A percentile compares a stretch with the other conserved stretches of the same genome.
Evolutionary conservation across 2,329 filamentous ascomycete species (phyloP).

Genomic region (Aspergillus uvarum): DNA sequence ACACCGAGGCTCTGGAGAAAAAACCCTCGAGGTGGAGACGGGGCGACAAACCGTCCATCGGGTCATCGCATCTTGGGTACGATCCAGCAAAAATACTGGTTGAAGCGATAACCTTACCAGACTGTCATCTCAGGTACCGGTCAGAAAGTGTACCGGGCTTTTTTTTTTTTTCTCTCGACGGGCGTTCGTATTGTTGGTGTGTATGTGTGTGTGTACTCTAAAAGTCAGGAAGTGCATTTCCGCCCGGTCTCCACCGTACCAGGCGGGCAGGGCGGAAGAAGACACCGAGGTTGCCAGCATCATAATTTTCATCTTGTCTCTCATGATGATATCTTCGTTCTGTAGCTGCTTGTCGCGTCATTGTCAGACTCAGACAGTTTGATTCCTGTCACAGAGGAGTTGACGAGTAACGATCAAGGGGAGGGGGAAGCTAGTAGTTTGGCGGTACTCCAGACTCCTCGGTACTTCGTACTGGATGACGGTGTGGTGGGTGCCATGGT

Average conservation of each 20-base stretch:
- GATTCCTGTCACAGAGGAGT: neutral
- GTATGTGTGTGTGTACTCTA: no score
- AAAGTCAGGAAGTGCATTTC: slow-evolving; percentile 9
- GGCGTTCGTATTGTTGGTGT: neutral
- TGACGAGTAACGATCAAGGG: neutral
- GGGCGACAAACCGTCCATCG: neutral
- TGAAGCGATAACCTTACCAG: neutral
- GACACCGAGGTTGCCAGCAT: neutral
- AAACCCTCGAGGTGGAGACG: neutral
- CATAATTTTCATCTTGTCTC: neutral
- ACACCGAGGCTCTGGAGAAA: neutral
- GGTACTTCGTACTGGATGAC: neutral
- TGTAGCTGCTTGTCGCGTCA: neutral
- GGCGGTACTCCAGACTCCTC: neutral
- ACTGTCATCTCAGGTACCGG: slow-evolving; percentile 3
- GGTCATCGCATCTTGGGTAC: slow-evolving; percentile 2
- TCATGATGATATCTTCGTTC: neutral
- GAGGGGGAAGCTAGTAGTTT: neutral
- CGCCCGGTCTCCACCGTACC: slow-evolving; percentile 3
- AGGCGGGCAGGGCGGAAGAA: slow-evolving; percentile 4
- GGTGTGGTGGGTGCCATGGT: neutral
- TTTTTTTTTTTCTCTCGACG: neutral
- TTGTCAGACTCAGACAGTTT: neutral
- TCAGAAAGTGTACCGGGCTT: neutral
- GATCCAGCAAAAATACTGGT: slow-evolving; percentile 1